Base-by-base conservation (phyloP, 176 grass and related monocot species). In the Eragrostis curvula region DNA sequence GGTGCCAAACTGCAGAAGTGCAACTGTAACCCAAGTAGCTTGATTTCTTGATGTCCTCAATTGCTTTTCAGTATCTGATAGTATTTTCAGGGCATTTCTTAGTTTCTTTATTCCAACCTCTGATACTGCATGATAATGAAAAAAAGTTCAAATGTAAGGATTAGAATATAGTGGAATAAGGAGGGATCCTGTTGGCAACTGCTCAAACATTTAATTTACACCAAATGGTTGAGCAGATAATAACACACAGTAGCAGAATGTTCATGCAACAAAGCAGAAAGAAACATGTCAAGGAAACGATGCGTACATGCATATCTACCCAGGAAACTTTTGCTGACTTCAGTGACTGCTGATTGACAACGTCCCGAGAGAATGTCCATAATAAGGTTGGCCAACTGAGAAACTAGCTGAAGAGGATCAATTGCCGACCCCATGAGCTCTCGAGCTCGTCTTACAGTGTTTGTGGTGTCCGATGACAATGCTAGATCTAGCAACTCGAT, bases 331-430 rank as follows among this genome's bases (percentile, higher is more conserved):
- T 93, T 98, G 79, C 93, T 89, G 85, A 93, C 81, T 89, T 98
- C 96, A 79, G 85, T 91, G 41, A 85, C 77, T 61, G 88, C 87
- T 74, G 87, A 93, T 60, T 97, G 88, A 43, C 94, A 89, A 66
- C 88, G 80, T 40, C 96, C 96, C 4, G 90, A 88, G 55, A 98
- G 90, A 73, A 95, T 98, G 81, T 98, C 96, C 96, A 98, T 98
- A 75, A 98, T 98, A 67, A 98, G 90, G 87, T 98, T 98, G 73
- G 96, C 96, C 85, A 98, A 79, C 86, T 98, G 96, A 86, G 96
- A 98, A 30, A 98, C 93, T 70, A 98, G 82, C 89, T 98, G 96
- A 49, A 98, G 83, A 87, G 96, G 96, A 89, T 98, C 96, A 75
- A 96, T 69, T 30, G 89, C 83, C 10, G 96, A 91, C 63, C 85